Evolutionary conservation across 1,284 basidiomycete genomes (phyloP).

Genomic region (Cryptococcus hybrid): DNA sequence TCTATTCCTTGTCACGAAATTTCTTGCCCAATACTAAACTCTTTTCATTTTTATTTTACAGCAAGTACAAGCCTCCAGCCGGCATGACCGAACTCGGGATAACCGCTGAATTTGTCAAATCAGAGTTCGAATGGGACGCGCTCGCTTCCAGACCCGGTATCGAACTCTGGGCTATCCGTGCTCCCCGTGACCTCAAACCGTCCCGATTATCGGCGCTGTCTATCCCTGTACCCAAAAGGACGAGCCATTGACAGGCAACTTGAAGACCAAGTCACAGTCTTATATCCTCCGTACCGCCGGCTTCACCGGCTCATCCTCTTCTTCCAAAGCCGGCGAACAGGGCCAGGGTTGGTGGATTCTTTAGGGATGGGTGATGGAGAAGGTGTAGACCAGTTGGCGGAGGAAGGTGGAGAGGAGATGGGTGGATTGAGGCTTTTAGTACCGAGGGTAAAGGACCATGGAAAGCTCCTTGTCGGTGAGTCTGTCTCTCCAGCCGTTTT

Average conservation of each 20-base stretch:
- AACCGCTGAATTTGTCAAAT: conserved; percentile 23
- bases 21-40: neutral
- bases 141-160: conserved; percentile 24
- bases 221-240: conserved; percentile 11
- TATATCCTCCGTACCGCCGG: conserved; percentile 32
- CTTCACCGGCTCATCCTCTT: neutral
- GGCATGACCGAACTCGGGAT: conserved; percentile 36
- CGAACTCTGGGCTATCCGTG: conserved; percentile 49
- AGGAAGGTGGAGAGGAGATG: conserved; percentile 44
- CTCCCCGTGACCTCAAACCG: conserved; percentile 44
- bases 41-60: neutral
- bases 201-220: conserved; percentile 27
- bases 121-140: conserved; percentile 43
- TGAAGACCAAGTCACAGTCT: conserved; percentile 25
- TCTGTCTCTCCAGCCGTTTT: neutral
- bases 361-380: conserved; percentile 26
- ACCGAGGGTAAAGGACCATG: conserved; percentile 27
- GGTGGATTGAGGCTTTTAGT: conserved; percentile 42
- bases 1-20: neutral
- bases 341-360: conserved; percentile 21
- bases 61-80: conserved; percentile 37
- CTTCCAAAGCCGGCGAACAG: neutral
- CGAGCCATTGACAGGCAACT: conserved; percentile 17
- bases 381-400: conserved; percentile 14
- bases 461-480: conserved; percentile 40